phyloP scores from a whole-genome alignment of 1,284 basidiomycete genomes.

The Xerocomus nothofagi region DNA sequence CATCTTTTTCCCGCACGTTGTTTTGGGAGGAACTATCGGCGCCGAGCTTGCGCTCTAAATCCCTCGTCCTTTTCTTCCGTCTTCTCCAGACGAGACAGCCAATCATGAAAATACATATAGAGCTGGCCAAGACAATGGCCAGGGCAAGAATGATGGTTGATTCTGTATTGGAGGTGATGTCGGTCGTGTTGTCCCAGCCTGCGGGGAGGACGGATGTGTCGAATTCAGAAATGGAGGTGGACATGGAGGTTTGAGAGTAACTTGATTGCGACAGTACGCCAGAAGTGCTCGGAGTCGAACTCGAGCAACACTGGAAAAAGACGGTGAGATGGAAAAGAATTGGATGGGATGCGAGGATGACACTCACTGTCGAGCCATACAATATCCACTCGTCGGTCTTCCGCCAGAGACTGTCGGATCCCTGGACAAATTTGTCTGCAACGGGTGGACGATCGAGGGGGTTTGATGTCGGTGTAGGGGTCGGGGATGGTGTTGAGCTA shows the following conservation, averaged over 20 bases:
- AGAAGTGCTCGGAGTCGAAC: conserved; percentile 32
- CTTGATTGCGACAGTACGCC: conserved; percentile 22
- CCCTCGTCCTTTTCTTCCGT: conserved; percentile 37
- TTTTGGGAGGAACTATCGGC: conserved; percentile 30
- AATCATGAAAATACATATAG: conserved; percentile 57
- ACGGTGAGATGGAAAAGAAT: conserved; percentile 8
- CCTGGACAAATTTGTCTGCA: conserved; percentile 57
- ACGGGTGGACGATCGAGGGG: conserved; percentile 28
- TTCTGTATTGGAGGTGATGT: conserved; percentile 25
- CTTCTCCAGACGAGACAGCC: conserved; percentile 59
- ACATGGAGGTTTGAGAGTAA: conserved; percentile 18
- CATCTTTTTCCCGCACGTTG: conserved; percentile 42
- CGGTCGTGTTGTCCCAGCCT: conserved; percentile 48
- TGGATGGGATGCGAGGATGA: neutral
- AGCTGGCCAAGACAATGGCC: conserved; percentile 57
- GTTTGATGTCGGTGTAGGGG: neutral
- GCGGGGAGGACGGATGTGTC: conserved; percentile 48
- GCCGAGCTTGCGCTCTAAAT: conserved; percentile 28
- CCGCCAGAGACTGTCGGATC: conserved; percentile 61
- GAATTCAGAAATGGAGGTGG: conserved; percentile 19
- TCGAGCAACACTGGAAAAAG: conserved; percentile 27
- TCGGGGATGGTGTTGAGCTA: conserved; percentile 1
- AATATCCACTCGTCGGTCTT: conserved; percentile 57
- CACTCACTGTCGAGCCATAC: conserved; percentile 62
- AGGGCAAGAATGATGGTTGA: conserved; percentile 57